Base-by-base conservation (phyloP, 192 early-diverging fungal genomes). In the Podila horticola region DNA sequence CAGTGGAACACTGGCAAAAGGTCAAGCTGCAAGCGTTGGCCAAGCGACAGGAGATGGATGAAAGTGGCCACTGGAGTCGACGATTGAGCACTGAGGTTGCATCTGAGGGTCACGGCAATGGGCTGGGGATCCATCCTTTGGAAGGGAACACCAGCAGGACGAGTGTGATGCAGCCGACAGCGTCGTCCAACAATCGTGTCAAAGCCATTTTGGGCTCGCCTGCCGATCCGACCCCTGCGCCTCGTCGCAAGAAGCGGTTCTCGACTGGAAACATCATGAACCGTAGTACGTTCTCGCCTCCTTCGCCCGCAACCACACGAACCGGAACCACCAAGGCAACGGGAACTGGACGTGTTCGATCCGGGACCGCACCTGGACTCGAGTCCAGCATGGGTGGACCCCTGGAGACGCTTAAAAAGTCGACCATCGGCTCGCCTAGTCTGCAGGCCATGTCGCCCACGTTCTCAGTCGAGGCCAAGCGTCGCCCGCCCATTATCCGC, bases 1-100 rank as follows among this genome's bases (percentile, higher is more conserved):
- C 87, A 1, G 77, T 71, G 10, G 82, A 88, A 62, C 75, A 83
- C 51, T 90, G 89, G 89, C 57, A 66, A n/a, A 71, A 84, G 26
- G 67, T 89, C 13, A 83, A 86, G 69, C 67, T 57, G 31, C 51
- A 71, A n/a, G 85, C 86, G 11, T 48, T 74, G 3, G 79, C 84
- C 48, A 87, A 85, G 67, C 85, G 75, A 70, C 63, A 83, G 22
- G 82, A 84, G 34, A 64, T 90, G 22, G 67, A 81, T 9, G 75
- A 28, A 26, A 26, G 75, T 51, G 29, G 71, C 29, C 67, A 45
- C 41, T 45, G 69, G 75, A 65, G 50, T 26, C 49, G 52, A 22
- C 33, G 66, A 28, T 49, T 50, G 17, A 69, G 55, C 15, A 11
- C 20, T 15, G 51, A 29, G 11, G 61, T 57, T 19, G 19, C 64